Conservation (phyloP, 306 rosid species). For the Sindora glabra region DNA sequence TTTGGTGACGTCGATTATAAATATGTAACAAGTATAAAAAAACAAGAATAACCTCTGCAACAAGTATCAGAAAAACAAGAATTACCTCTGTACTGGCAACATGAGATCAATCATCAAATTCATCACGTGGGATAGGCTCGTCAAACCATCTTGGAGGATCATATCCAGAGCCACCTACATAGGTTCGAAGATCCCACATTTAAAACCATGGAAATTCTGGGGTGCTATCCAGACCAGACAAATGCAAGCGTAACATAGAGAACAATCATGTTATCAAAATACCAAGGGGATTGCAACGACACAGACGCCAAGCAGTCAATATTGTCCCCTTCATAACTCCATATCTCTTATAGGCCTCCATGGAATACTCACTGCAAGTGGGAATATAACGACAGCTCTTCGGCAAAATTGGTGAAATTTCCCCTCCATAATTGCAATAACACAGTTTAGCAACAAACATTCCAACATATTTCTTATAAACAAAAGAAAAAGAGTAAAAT, state of each 20-base stretch:
- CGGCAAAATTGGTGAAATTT: conserved; percentile 81
- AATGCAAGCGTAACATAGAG: not conserved
- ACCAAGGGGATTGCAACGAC: conserved; percentile 97
- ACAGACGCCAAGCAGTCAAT: conserved; percentile 77
- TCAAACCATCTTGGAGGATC: conserved; percentile 94
- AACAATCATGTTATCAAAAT: conserved; percentile 7
- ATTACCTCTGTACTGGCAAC: not conserved
- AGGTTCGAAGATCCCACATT: not conserved
- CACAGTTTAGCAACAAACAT: not conserved
- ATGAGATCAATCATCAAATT: conserved; percentile 14
- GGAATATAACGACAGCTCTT: conserved; percentile 81
- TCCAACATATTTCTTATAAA: not conserved
- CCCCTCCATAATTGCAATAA: conserved; percentile 35
- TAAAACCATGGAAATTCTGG: not conserved
- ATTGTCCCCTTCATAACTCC: conserved; percentile 67
- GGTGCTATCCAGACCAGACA: not conserved
- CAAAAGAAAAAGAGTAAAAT: not conserved
- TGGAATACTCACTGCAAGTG: conserved; percentile 87
- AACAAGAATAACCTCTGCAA: too few species aligned
- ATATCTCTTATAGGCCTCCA: conserved; percentile 89
- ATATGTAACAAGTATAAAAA: too few species aligned
- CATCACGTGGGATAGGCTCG: conserved; percentile 39
- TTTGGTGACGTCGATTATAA: not conserved
- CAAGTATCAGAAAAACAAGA: not conserved
- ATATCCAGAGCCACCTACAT: conserved; percentile 74